A percentile compares a stretch with the other conserved stretches of the same genome.
These are phyloP conservation scores for Podospora australis DNA, from an alignment of 495 filamentous ascomycete genomes.

Conservation along the genomic window DNA sequence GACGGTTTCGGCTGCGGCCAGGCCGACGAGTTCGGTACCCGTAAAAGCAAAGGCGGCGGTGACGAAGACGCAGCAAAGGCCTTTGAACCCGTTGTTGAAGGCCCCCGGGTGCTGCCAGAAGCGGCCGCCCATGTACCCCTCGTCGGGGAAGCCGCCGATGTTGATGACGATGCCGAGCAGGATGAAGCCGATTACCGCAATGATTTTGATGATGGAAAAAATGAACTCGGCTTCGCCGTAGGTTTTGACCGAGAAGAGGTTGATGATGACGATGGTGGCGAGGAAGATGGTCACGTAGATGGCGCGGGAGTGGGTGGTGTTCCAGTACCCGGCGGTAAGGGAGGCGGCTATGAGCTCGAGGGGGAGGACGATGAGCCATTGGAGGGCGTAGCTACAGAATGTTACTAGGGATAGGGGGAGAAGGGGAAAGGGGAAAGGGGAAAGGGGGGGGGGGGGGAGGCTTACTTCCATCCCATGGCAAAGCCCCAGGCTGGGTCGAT, in stretches of 20 bases:
- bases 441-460: background rate
- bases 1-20: constrained; percentile 80
- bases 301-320: constrained; percentile 55
- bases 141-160: constrained; percentile 67
- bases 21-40: constrained; percentile 88
- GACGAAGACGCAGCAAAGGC: constrained; percentile 88
- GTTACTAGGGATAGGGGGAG: background rate
- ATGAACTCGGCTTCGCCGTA: constrained; percentile 91
- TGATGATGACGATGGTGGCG: constrained; percentile 65
- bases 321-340: constrained; percentile 85
- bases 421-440: background rate
- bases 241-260: constrained; percentile 77
- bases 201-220: constrained; percentile 79
- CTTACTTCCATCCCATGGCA: constrained; percentile 92
- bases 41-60: constrained; percentile 89
- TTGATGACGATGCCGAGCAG: constrained; percentile 75
- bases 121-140: constrained; percentile 74
- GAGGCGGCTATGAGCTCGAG: constrained; percentile 88
- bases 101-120: constrained; percentile 85
- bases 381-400: constrained; percentile 67
- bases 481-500: constrained; percentile 95
- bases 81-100: constrained; percentile 90
- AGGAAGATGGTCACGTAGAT: constrained; percentile 87
- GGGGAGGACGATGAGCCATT: constrained; percentile 86
- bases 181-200: constrained; percentile 82